These are phyloP conservation scores for Pleurotus citrinopileatus DNA, from an alignment of 768 basidiomycete genomes.

Conservation along the genomic window DNA sequence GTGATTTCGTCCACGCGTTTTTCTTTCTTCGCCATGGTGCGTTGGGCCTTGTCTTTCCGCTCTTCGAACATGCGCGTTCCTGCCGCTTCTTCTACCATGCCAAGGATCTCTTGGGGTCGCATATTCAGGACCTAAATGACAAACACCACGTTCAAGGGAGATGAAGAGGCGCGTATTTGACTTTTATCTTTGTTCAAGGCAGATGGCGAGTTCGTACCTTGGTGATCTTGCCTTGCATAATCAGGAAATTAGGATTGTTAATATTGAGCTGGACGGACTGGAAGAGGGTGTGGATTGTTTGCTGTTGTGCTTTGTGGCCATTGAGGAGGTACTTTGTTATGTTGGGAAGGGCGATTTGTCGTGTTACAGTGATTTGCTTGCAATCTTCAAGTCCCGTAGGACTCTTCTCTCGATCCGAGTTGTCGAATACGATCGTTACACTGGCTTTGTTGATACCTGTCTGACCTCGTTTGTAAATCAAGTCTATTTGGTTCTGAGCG, in stretches of 20 bases:
- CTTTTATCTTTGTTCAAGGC: not conserved
- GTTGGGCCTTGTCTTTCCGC: conserved; percentile 92
- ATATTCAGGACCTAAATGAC: conserved; percentile 80
- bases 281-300: conserved; percentile 84
- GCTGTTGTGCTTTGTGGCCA: conserved; percentile 89
- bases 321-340: conserved; percentile 94
- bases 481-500: conserved; percentile 91
- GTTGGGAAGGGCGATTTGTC: conserved; percentile 92
- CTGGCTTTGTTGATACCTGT: conserved; percentile 96
- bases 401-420: conserved; percentile 82
- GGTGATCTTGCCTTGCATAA: conserved; percentile 99
- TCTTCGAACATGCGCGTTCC: conserved; percentile 99
- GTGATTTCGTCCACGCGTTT: conserved; percentile 91
- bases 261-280: conserved; percentile 98
- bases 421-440: conserved; percentile 98
- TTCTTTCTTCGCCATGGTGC: conserved; percentile 96
- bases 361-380: conserved; percentile 93
- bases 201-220: conserved; percentile 52
- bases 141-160: conserved; percentile 6
- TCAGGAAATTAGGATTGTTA: conserved; percentile 99
- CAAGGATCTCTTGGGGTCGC: conserved; percentile 95
- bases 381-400: conserved; percentile 79
- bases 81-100: conserved; percentile 98
- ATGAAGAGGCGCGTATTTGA: not conserved
- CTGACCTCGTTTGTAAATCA: conserved; percentile 99